Base-by-base conservation (phyloP, 192 early-diverging fungal species). In the Backusella tuberculispora region DNA sequence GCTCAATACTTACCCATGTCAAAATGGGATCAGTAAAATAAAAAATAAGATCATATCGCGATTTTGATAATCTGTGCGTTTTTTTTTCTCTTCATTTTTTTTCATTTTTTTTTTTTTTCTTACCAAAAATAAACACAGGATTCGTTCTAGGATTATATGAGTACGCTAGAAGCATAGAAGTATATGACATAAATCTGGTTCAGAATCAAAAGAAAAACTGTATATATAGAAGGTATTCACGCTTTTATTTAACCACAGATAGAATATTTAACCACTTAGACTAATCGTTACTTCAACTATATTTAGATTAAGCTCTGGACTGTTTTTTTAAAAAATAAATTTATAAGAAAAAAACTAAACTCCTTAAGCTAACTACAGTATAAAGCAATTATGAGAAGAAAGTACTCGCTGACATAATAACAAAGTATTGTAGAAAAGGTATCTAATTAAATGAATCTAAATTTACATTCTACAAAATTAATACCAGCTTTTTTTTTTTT, bases 41-140 rank as follows among this genome's bases (percentile, higher is more conserved):
- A 42, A 42, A 42, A 42, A 42, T 5, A 56, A 56, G 5, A 56
- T 56, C 50, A 56, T 50, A 56, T 56, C 21, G 10, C 19, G 12
- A 56, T 56, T 21, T 56, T 56, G 50, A 56, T 56, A 56, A 56
- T 60, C 53, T 60, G 53, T 60, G 21, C 26, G 21, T 21, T 13
- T 24, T 60, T 56, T 56, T 56, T 56, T n/a, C 1, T 21, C 37
- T 40, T 66, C 17, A n/a, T 6, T 42, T 13, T 43, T 41, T 66
- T n/a, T n/a, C 37, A 41, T 66, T 66, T 66, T 38, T 40, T 66
- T 66, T 42, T 40, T 24, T n/a, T 41, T 40, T 67, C 41, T 42
- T 42, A 67, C 38, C 41, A 21, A 21, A 41, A 41, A 14, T 60
- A 60, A 60, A 60, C 53, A 60, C 53, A 24, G 53, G 53, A 60